Evolutionary conservation across 768 basidiomycete genomes (phyloP).

Genomic region (Russula lepida): DNA sequence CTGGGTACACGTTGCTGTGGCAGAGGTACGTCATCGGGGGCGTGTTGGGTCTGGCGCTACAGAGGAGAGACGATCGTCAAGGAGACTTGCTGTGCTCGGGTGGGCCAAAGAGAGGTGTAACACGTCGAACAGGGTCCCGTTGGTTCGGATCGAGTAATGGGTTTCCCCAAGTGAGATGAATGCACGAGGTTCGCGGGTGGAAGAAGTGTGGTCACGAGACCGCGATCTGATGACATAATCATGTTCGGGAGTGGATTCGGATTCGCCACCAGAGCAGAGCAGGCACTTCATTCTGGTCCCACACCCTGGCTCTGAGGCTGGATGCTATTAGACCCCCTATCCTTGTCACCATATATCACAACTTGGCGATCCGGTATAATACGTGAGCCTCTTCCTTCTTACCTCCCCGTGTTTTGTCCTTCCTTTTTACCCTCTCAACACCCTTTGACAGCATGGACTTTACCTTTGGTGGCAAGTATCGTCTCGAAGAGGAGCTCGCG

Average conservation of each 20-base stretch:
- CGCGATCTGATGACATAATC: constrained; percentile 16
- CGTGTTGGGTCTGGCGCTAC: neutral
- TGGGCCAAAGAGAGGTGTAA: constrained; percentile 3
- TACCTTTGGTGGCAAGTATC: constrained; percentile 68
- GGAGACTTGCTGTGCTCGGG: constrained; percentile 17
- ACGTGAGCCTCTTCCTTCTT: neutral
- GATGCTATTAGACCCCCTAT: constrained; percentile 4
- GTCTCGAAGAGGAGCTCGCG: constrained; percentile 71
- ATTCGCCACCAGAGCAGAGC: neutral
- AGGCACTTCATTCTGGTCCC: neutral
- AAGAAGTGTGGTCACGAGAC: constrained; percentile 10
- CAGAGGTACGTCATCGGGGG: constrained; percentile 8
- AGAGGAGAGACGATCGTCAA: constrained; percentile 1
- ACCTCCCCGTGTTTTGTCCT: neutral
- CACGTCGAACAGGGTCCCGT: neutral
- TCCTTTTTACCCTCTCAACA: neutral
- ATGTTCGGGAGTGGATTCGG: constrained; percentile 8
- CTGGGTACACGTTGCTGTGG: neutral
- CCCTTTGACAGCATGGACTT: constrained; percentile 26
- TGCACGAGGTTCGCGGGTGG: constrained; percentile 1
- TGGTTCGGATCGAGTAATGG: neutral
- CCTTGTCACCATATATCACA: neutral
- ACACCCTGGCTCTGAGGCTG: neutral
- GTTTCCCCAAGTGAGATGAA: neutral
- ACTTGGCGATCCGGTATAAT: neutral